A percentile compares a stretch with the other conserved stretches of the same genome.
Conservation (phyloP, 805 yeast species). For the Myxozyma vanderwaltii region DNA sequence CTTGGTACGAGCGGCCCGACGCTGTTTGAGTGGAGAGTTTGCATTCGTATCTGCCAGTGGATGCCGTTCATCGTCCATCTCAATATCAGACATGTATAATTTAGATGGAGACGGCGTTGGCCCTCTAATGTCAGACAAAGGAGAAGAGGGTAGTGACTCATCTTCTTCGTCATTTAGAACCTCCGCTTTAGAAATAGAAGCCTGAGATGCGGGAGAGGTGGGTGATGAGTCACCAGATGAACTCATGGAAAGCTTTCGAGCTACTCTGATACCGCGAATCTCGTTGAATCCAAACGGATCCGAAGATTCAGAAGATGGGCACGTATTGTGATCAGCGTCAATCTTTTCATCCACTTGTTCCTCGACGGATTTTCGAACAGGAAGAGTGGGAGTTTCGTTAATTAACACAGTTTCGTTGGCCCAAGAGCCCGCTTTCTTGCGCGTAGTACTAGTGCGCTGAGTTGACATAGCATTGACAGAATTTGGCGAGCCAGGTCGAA, state of each 20-base stretch:
- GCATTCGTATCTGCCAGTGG: not conserved
- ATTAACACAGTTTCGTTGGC: not conserved
- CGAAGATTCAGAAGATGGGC: slow-evolving; percentile 18
- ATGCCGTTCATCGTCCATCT: not conserved
- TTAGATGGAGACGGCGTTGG: slow-evolving; percentile 8
- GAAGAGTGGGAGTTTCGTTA: not conserved
- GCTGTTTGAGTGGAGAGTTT: not conserved
- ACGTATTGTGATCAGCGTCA: slow-evolving; percentile 5
- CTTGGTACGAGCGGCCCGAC: not conserved
- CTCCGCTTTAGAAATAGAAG: not conserved
- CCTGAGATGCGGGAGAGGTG: not conserved
- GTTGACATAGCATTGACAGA: not conserved
- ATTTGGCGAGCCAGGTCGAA: not conserved
- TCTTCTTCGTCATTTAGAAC: not conserved
- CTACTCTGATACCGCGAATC: slow-evolving; percentile 17
- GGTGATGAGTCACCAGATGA: slow-evolving; percentile 5
- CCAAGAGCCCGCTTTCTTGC: not conserved
- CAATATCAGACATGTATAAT: not conserved
- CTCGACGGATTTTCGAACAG: slow-evolving; percentile 6
- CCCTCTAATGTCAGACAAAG: not conserved
- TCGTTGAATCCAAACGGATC: slow-evolving; percentile 28
- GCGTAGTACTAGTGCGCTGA: not conserved
- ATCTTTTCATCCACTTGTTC: slow-evolving; percentile 6
- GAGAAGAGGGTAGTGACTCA: not conserved
- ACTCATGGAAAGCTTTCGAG: not conserved